Conservation (phyloP, 2,329 filamentous ascomycete genomes). For the Neopestalotiopsis sp. region DNA sequence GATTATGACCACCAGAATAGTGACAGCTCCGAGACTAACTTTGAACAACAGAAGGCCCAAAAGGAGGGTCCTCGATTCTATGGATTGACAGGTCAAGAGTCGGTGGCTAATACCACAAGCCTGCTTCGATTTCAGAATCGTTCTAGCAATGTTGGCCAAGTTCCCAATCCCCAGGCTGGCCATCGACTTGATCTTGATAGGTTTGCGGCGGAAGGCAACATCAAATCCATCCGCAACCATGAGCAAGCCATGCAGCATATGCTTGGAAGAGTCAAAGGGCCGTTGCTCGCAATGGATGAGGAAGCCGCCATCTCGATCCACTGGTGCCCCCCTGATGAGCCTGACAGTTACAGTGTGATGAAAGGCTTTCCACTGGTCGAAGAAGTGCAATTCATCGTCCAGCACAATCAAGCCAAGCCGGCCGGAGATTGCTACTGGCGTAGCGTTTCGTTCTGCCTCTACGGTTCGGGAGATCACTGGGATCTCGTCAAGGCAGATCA, state of each 20-base stretch:
- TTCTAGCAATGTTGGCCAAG: not conserved
- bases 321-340: not conserved
- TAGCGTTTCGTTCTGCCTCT: conserved; percentile 32
- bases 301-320: not conserved
- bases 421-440: conserved; percentile 39
- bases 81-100: not conserved
- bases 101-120: not conserved
- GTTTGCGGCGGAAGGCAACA: conserved; percentile 17
- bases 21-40: not conserved
- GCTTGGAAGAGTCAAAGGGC: conserved; percentile 9
- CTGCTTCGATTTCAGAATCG: conserved; percentile 15
- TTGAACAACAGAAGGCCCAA: not conserved
- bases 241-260: not conserved
- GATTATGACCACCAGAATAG: not conserved
- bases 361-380: conserved; percentile 40
- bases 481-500: conserved; percentile 40
- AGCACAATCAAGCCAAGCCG: conserved; percentile 26
- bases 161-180: conserved; percentile 16
- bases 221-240: not conserved
- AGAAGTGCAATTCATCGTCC: conserved; percentile 34
- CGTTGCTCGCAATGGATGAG: not conserved
- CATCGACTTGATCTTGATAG: conserved; percentile 20
- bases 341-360: conserved; percentile 20
- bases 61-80: not conserved
- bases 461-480: conserved; percentile 32